Evolutionary conservation across 106 monocot genomes (phyloP), one percentile per base, ranked within the genome.

Genomic region (Iris macrosiphon): DNA sequence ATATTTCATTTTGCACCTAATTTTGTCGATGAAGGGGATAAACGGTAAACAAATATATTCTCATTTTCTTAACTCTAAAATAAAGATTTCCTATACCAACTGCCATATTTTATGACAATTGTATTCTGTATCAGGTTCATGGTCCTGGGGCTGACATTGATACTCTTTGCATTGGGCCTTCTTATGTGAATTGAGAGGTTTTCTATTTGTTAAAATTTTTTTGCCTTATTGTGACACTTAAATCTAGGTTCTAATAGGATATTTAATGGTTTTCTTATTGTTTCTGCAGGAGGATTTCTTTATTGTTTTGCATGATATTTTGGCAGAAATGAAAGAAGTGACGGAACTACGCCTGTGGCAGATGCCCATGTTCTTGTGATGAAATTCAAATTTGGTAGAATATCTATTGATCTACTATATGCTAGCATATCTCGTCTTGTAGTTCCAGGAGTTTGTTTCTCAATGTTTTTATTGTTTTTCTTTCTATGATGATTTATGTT

Each of bases 331-430:
- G 67, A 90, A 83, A 58, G 96, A 91, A 61, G 73, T 98, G 6
- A 53, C 90, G 50, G 96, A 98, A 69, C 71, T 98, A 22, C 96
- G 44, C 83, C 96, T 13, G 77, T 98, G 41, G 86, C 96, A 30
- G 96, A 98, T 71, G 90, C 96, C 62, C 90, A 90, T 83, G 96
- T 98, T 39, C 96, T 90, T 34, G 90, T 98, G 11, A 83, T 98
- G 96, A 98, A 73, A 59, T 91, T 98, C 46, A 98, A 98, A 60
- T 91, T 98, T 45, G 58, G 48, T 53, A 90, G 87, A 64, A 87
- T 98, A 61, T 86, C 96, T 29, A 98, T 98, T 46, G 96, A 98
- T 53, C 90, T 98, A 65, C 82, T 98, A 9, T 98, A 98, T 83
- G 96, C 96, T 23, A 98, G 90, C 69, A 71, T 96, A 50, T 90